Conservation (phyloP, 2,329 filamentous ascomycete species). For the Phialophora tarda region DNA sequence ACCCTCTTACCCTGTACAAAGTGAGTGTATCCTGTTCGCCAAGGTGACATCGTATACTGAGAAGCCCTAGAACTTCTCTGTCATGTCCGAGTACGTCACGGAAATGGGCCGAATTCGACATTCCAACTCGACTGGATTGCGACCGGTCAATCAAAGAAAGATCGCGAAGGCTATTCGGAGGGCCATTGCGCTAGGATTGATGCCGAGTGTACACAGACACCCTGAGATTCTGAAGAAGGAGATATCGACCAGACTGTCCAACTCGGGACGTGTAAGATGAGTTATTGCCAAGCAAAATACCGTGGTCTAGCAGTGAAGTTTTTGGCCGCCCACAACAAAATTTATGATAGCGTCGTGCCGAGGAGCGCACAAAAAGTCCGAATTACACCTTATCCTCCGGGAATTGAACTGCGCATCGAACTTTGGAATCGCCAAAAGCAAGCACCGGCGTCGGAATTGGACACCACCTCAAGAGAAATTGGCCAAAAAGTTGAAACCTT, state of each 20-base stretch:
- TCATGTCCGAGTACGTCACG: constrained; percentile 88
- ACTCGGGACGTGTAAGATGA: constrained; percentile 18
- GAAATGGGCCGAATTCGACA: constrained; percentile 83
- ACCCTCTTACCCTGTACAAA: constrained; percentile 85
- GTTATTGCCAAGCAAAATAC: not conserved
- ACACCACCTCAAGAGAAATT: not conserved
- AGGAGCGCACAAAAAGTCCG: not conserved
- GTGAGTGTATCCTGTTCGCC: constrained; percentile 54
- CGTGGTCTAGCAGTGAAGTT: not conserved
- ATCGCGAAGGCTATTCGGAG: constrained; percentile 91
- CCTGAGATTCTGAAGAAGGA: constrained; percentile 72
- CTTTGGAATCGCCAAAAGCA: not conserved
- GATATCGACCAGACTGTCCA: constrained; percentile 40
- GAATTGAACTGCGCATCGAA: not conserved
- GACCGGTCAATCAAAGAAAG: constrained; percentile 88
- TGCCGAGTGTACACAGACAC: constrained; percentile 89
- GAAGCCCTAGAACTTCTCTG: constrained; percentile 76
- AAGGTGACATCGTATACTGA: constrained; percentile 28
- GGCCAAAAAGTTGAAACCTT: not conserved
- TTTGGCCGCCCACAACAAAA: not conserved
- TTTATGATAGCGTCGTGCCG: not conserved
- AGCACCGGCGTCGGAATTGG: not conserved
- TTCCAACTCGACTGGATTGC: constrained; percentile 74
- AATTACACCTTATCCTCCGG: not conserved
- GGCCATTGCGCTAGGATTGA: constrained; percentile 84